Evolutionary conservation across 768 basidiomycete species (phyloP), one percentile per base, ranked within the genome.

Genomic region (Phlebiopsis gigantea): DNA sequence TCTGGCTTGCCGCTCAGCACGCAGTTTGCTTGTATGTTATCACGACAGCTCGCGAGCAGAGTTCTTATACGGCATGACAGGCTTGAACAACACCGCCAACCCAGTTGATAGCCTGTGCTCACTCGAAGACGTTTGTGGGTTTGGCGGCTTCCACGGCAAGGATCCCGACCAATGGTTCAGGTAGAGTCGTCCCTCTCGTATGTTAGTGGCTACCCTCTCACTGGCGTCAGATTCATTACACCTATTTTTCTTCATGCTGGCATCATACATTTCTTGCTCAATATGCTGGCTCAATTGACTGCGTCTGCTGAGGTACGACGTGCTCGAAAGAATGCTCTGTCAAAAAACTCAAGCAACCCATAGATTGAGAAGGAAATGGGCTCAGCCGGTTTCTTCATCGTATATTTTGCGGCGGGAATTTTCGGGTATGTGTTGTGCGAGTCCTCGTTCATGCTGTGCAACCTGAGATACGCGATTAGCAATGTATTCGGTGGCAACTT

Each of bases 401-500:
- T 91, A 2, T 99, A 98, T 70, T 81, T 94, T 44, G 80, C 93
- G 0, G 88, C 92, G 10, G 96, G 96, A 6, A 91, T 97, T 30
- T 98, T 97, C 67, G 96, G 96, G 80, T 93, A 69, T 41, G 70
- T 61, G 17, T 12, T 39, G 34, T n/a, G 34, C 8, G n/a, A 21
- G 10, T 14, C 25, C 68, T 61, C 19, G 30, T 22, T 29, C 58
- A 22, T 9, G 14, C 17, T 19, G 7, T n/a, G 8, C 17, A 34
- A n/a, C 31, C 5, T 43, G 39, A 9, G 17, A 34, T 31, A 48
- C 52, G 21, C 53, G 17, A 28, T 24, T 63, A 89, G 88, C 31
- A 93, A 93, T 62, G 80, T 93, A 24, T 77, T 98, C 25, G 95
- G 96, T 22, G 93, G 93, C 1, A 98, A 97, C 71, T 98, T 98